These are phyloP conservation scores for Phytopythium litorale DNA, from an alignment of 352 stramenopile genomes.

Conservation along the genomic window DNA sequence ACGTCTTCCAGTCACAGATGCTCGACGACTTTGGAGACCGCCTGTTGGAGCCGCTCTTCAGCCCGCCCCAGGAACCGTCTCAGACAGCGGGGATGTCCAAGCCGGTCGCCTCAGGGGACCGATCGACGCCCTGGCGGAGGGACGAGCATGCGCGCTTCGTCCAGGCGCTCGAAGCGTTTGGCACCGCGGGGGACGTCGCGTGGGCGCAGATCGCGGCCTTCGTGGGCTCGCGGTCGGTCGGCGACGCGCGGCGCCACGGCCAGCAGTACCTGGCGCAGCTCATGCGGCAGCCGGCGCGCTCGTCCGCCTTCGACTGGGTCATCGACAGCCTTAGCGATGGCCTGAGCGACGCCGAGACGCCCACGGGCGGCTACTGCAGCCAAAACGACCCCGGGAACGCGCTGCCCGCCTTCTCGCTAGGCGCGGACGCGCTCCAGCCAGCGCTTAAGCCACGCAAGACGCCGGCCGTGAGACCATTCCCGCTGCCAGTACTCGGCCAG, in stretches of 20 bases:
- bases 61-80: not conserved
- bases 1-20: not conserved
- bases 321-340: slow-evolving; percentile 21
- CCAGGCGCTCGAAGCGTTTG: slow-evolving; percentile 72
- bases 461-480: not conserved
- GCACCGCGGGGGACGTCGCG: slow-evolving; percentile 41
- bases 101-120: not conserved
- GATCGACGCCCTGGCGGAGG: slow-evolving; percentile 31
- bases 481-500: slow-evolving; percentile 15
- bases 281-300: slow-evolving; percentile 36
- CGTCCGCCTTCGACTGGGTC: slow-evolving; percentile 5
- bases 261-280: slow-evolving; percentile 74
- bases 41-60: slow-evolving; percentile 22
- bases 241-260: slow-evolving; percentile 66
- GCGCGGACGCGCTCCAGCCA: not conserved
- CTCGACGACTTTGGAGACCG: slow-evolving; percentile 16
- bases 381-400: slow-evolving; percentile 22
- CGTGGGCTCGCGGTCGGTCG: slow-evolving; percentile 60
- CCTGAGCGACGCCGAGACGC: slow-evolving; percentile 1
- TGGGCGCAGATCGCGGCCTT: slow-evolving; percentile 72
- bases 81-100: too few species aligned
- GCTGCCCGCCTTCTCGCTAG: not conserved
- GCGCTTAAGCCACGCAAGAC: not conserved
- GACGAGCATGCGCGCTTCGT: slow-evolving; percentile 82
- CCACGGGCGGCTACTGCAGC: slow-evolving; percentile 4